A percentile compares a stretch with the other conserved stretches of the same genome.
Conservation (phyloP, 129 eudicot species). For the Tagetes erecta region DNA sequence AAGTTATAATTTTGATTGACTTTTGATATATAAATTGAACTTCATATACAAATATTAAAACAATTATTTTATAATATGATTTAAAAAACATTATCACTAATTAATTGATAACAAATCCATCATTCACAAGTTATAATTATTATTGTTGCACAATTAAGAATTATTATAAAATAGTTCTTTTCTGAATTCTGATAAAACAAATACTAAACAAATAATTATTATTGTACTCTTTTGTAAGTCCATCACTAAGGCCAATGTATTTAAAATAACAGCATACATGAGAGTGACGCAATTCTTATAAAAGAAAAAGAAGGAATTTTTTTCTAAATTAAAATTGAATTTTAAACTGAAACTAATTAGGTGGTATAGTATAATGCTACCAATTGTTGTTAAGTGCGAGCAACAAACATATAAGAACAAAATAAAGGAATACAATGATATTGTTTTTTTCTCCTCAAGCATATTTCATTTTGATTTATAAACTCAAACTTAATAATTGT, state of each 20-base stretch:
- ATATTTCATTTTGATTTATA: conserved; percentile 16
- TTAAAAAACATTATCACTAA: no score
- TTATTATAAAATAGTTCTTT: no score
- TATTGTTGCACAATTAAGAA: background rate
- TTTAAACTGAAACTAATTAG: background rate
- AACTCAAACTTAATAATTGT: background rate
- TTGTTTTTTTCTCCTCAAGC: conserved; percentile 36
- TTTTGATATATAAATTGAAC: no score
- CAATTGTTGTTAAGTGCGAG: background rate
- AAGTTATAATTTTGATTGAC: no score
- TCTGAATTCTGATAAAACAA: background rate
- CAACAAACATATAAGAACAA: conserved; percentile 27
- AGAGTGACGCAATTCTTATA: conserved; percentile 18
- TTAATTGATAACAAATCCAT: no score
- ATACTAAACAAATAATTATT: background rate
- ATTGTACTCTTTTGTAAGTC: background rate
- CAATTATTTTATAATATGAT: no score
- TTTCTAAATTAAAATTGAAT: background rate
- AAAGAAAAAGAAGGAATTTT: background rate
- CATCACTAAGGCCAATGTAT: conserved; percentile 20
- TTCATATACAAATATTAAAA: no score
- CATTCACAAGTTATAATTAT: background rate
- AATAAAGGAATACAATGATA: conserved; percentile 27
- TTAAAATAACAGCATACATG: conserved; percentile 3
- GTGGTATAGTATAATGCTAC: background rate